These are phyloP conservation scores for Nicotiana obtusifolia DNA, from an alignment of 257 asterid species.

Conservation along the genomic window DNA sequence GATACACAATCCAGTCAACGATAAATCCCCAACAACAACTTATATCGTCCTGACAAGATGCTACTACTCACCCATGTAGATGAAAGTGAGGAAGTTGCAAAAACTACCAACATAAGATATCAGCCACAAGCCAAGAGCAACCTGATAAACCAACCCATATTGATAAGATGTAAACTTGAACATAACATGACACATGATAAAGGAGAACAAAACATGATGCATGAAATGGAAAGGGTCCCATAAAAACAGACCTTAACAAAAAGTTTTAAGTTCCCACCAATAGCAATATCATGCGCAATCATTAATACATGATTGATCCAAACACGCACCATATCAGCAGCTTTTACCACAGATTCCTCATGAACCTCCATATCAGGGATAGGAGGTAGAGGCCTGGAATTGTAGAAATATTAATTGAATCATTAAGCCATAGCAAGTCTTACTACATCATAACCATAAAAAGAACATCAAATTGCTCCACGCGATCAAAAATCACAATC, in stretches of 20 bases:
- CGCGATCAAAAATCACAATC: background rate
- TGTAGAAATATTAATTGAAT: background rate
- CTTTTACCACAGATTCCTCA: constrained; percentile 58
- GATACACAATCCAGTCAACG: background rate
- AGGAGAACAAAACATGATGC: constrained; percentile 12
- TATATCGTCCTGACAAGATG: background rate
- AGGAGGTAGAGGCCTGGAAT: constrained; percentile 88
- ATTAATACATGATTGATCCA: constrained; percentile 60
- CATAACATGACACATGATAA: constrained; percentile 4
- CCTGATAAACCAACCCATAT: constrained; percentile 40
- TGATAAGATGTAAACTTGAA: constrained; percentile 8
- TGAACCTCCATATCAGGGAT: constrained; percentile 78
- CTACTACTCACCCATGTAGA: constrained; percentile 55
- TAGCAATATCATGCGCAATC: constrained; percentile 66
- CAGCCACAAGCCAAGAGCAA: constrained; percentile 53
- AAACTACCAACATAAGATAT: constrained; percentile 76
- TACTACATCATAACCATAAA: background rate
- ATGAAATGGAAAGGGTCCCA: background rate
- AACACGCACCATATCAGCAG: constrained; percentile 65
- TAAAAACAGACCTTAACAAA: constrained; percentile 52
- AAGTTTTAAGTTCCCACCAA: constrained; percentile 57
- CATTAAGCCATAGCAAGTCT: background rate
- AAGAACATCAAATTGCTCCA: background rate
- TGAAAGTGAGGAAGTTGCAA: constrained; percentile 64
- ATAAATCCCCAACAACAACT: background rate